phyloP scores from a whole-genome alignment of 176 grass and related monocot species.

The Zea mays region Zm-B73-REFERENCE-NAM-5.0 NC_050101.1:83750501-83751000 shows the following conservation, averaged over 20 bases:
- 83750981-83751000: too few species aligned
- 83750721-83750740: slow-evolving; percentile 44
- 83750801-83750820: slow-evolving; percentile 34
- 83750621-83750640: too few species aligned
- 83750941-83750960: slow-evolving; percentile 33
- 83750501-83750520: background rate
- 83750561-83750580: slow-evolving; percentile 60
- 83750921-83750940: slow-evolving; percentile 41
- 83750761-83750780: slow-evolving; percentile 54
- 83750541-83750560: slow-evolving; percentile 66
- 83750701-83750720: slow-evolving; percentile 48
- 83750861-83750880: slow-evolving; percentile 36
- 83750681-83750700: slow-evolving; percentile 48
- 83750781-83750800: slow-evolving; percentile 55
- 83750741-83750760: slow-evolving; percentile 44
- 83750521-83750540: slow-evolving; percentile 39
- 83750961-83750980: background rate
- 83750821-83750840: slow-evolving; percentile 45
- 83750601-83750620: background rate
- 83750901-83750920: slow-evolving; percentile 48
- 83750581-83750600: slow-evolving; percentile 79
- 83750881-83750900: slow-evolving; percentile 57
- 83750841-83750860: slow-evolving; percentile 44
- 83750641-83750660: slow-evolving; percentile 15
- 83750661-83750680: slow-evolving; percentile 56